Percentiles rank a stretch among this genome's conserved stretches.
phyloP scores from a whole-genome alignment of 495 filamentous ascomycete genomes.

The Xylaria bambusicola region DNA sequence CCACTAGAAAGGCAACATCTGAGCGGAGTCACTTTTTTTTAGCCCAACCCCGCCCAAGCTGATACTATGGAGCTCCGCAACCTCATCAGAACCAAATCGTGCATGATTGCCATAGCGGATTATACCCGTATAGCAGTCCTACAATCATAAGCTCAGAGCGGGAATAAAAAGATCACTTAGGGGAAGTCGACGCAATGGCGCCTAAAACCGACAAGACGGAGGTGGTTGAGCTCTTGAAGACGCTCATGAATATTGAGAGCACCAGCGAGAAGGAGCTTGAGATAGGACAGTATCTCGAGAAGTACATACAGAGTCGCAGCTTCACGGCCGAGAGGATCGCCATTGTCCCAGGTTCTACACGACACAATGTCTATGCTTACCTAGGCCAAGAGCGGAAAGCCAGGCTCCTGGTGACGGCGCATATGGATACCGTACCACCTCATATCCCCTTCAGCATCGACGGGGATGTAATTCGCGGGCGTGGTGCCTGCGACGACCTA shows the following conservation, averaged over 20 bases:
- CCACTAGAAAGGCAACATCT: too few relatives aligned
- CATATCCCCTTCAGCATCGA: conserved; percentile 57
- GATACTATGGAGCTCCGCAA: too few relatives aligned
- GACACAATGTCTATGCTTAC: conserved; percentile 72
- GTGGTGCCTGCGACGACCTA: conserved; percentile 73
- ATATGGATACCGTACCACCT: conserved; percentile 45
- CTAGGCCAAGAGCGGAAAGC: conserved; percentile 53
- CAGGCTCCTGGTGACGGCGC: conserved; percentile 63
- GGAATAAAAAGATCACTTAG: not conserved
- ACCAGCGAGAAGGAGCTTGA: conserved; percentile 35
- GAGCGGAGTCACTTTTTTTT: too few relatives aligned
- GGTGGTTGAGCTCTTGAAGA: conserved; percentile 25
- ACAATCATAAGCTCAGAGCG: too few relatives aligned
- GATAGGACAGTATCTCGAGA: conserved; percentile 28
- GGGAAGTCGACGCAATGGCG: conserved; percentile 9
- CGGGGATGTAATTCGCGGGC: conserved; percentile 56
- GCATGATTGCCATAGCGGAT: too few relatives aligned
- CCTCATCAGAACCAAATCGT: too few relatives aligned
- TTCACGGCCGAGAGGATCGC: conserved; percentile 37
- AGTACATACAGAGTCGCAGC: conserved; percentile 27
- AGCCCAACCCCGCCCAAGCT: too few relatives aligned
- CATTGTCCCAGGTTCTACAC: conserved; percentile 30
- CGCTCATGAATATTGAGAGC: conserved; percentile 32
- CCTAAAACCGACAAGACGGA: conserved; percentile 14
- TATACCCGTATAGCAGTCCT: too few relatives aligned